These are phyloP conservation scores for Neurospora pannonica DNA, from an alignment of 495 filamentous ascomycete genomes.

Conservation along the genomic window DNA sequence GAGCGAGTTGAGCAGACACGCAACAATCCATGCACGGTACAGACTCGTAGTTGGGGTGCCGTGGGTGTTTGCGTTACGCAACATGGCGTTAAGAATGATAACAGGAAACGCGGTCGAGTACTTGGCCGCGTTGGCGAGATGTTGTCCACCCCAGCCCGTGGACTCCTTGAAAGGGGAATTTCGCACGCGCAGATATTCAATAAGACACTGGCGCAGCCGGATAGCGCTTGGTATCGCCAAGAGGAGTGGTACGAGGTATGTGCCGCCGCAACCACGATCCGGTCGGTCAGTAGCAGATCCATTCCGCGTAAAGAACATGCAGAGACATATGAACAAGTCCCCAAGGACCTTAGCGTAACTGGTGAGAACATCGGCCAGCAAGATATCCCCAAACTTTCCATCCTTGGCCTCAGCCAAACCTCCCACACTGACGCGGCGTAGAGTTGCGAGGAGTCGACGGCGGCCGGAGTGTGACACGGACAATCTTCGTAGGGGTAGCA, in stretches of 20 bases:
- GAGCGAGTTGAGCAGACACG: conserved; percentile 67
- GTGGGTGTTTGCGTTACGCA: conserved; percentile 45
- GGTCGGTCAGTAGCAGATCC: conserved; percentile 69
- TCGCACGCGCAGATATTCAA: conserved; percentile 70
- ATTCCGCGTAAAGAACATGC: conserved; percentile 69
- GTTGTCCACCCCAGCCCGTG: conserved; percentile 63
- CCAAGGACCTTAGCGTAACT: conserved; percentile 87
- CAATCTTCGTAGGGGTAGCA: conserved; percentile 55
- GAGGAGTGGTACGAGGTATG: conserved; percentile 66
- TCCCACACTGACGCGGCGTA: conserved; percentile 66
- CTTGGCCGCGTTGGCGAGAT: conserved; percentile 86
- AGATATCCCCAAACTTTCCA: conserved; percentile 86
- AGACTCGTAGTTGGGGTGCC: conserved; percentile 13
- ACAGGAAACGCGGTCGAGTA: conserved; percentile 90
- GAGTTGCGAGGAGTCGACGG: conserved; percentile 57
- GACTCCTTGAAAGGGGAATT: conserved; percentile 35
- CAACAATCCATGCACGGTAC: conserved; percentile 45
- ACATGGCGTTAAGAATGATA: conserved; percentile 63
- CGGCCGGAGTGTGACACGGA: conserved; percentile 64
- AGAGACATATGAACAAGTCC: conserved; percentile 78
- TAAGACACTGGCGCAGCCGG: conserved; percentile 85
- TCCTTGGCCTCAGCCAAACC: conserved; percentile 71
- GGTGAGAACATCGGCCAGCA: conserved; percentile 90
- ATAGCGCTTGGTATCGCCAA: conserved; percentile 75
- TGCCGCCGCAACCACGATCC: conserved; percentile 69